Evolutionary conservation across 345 rosid species (phyloP).

Genomic region (Camelina laxa): DNA sequence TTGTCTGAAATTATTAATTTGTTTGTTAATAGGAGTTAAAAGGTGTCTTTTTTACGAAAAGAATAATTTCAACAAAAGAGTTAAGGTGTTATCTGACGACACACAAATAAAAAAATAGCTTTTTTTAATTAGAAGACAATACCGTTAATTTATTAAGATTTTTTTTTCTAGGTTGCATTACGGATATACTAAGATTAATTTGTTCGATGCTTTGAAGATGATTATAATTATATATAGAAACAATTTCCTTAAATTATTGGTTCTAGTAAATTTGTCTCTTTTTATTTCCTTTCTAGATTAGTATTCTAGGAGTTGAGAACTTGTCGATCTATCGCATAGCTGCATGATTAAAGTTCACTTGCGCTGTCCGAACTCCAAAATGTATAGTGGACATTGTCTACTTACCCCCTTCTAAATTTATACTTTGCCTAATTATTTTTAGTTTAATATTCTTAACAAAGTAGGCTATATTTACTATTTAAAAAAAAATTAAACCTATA

Average conservation of each 20-base stretch:
- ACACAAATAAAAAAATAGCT: not conserved
- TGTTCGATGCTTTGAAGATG: not conserved
- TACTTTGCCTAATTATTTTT: not conserved
- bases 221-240: not conserved
- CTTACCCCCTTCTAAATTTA: not conserved
- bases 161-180: not conserved
- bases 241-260: not conserved
- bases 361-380: slow-evolving; percentile 1
- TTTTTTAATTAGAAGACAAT: not conserved
- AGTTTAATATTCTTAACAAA: slow-evolving; percentile 11
- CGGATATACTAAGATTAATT: not conserved
- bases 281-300: not conserved
- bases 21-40: slow-evolving; percentile 21
- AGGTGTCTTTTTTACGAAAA: not conserved
- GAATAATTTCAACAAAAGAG: too few species aligned
- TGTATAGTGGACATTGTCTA: slow-evolving; percentile 22
- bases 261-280: not conserved
- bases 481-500: not conserved
- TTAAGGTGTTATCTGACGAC: not conserved
- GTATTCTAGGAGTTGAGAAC: not conserved
- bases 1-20: too few species aligned
- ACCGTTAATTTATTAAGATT: not conserved
- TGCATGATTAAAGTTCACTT: not conserved
- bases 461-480: slow-evolving; percentile 1
- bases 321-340: not conserved